Base-by-base conservation (phyloP, 768 basidiomycete genomes). In the Suillus variegatus region DNA sequence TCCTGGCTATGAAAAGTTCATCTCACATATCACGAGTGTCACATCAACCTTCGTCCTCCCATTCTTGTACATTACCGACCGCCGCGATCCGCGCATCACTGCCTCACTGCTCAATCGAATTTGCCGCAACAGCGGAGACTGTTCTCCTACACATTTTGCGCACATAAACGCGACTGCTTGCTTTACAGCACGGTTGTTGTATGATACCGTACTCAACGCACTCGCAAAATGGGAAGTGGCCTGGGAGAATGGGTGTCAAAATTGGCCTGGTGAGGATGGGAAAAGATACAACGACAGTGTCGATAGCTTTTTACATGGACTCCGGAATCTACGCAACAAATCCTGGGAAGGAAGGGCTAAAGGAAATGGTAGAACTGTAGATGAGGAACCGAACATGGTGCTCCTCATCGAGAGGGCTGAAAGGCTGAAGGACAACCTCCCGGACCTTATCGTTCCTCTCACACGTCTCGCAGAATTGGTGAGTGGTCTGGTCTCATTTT, bases 381-480 rank as follows among this genome's bases (percentile, higher is more conserved):
- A 71, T 41, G 60, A 66, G n/a, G 62, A 77, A 68, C 67, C 73
- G 1, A 67, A 63, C 74, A 78, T 92, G 68, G 85, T 90, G 12
- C 78, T 94, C 49, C 76, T 89, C 6, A 73, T 94, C 47, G 88
- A 92, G 67, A 80, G 82, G n/a, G 88, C 86, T 0, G 91, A 94
- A 73, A 80, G 85, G 52, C 74, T 94, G 65, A 85, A 81, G 66
- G 88, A 88, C 38, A 79, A 73, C 20, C 77, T 91, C 58, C 85
- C 90, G 3, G 88, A 91, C 35, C 72, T 93, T 1, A 63, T 93
- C 2, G 86, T 91, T 12, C 90, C 93, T 46, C 73, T 94, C 40
- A 84, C 90, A 18, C 84, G 92, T 60, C 78, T 94, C 36, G 79
- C 85, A 5, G 93, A 94, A 71, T 72, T 94, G 74, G 93, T 93